Evolutionary conservation across 2,329 filamentous ascomycete species (phyloP).

Genomic region (Cladosporium sphaerospermum): DNA sequence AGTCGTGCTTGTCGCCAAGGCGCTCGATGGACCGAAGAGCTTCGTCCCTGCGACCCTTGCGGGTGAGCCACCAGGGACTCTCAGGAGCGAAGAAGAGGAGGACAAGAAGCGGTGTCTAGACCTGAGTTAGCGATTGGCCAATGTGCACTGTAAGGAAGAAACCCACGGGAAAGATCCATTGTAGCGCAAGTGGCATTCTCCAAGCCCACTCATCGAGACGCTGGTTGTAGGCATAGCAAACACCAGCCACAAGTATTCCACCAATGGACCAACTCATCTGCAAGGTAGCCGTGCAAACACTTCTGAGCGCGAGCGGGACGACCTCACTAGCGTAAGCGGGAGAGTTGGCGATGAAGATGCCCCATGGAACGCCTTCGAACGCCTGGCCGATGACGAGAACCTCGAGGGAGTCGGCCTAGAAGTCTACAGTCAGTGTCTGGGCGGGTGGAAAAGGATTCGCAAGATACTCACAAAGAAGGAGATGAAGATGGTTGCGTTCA

Average conservation of each 20-base stretch:
- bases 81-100: conserved; percentile 60
- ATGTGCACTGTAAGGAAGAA: not conserved
- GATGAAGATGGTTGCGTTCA: conserved; percentile 54
- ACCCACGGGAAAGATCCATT: conserved; percentile 68
- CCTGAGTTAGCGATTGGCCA: conserved; percentile 18
- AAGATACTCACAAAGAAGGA: conserved; percentile 42
- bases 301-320: conserved; percentile 64
- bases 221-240: conserved; percentile 61
- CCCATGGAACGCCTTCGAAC: conserved; percentile 51
- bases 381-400: conserved; percentile 47
- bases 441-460: not conserved
- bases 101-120: conserved; percentile 49
- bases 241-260: conserved; percentile 66
- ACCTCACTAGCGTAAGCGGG: conserved; percentile 57
- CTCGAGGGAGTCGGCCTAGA: conserved; percentile 34
- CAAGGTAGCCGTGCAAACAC: conserved; percentile 67
- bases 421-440: conserved; percentile 3
- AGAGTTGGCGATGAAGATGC: conserved; percentile 57
- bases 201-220: conserved; percentile 63
- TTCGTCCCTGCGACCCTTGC: conserved; percentile 57
- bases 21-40: conserved; percentile 61
- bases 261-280: conserved; percentile 75
- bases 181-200: conserved; percentile 63
- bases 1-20: conserved; percentile 65
- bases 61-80: conserved; percentile 66